Evolutionary conservation across 2,329 filamentous ascomycete species (phyloP), one percentile per base, ranked within the genome.

Genomic region (Paecilomyces sp.): DNA sequence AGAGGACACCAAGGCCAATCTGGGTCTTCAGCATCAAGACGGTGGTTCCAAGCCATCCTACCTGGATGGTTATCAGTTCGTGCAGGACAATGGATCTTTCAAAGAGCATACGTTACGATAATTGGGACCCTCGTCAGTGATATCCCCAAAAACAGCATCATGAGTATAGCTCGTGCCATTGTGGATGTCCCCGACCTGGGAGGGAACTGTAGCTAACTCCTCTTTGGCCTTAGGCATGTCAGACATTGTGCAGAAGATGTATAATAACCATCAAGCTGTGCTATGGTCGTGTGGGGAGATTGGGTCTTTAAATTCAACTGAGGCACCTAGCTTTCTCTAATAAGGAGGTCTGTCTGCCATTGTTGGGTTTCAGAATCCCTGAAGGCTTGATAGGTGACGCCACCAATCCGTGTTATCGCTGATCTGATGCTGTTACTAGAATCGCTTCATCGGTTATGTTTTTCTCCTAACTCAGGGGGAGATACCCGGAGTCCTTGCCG

Each of bases 1-100:
- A 79, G n/a, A 82, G 72, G n/a, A 82, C 79, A 28, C 77, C 68
- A 1, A 80, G 72, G 15, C 78, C 78, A 24, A 80, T 74, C 59
- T 79, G 76, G 2, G 73, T 77, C 65, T 80, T 80, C 67, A 78
- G 74, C 77, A 79, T 80, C 30, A 80, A 67, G 18, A 72, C 75
- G 0, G 70, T 65, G 12, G 79, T 78, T 24, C 76, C 78, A 1
- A 77, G 58, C 77, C 76, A 80, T 56, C 77, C 76, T 54, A 78
- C 73, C 76, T 74, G 5, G 13, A 13, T 8, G 36, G 8, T 47
- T 1, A 18, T 47, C 36, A 47, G 7, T 47, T 47, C 36, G n/a
- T n/a, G 36, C 36, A 18, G 1, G 15, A 47, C 1, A n/a, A 47
- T 5, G 2, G 2, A 47, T n/a, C 36, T 18, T 47, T n/a, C 4